Evolutionary conservation across 495 filamentous ascomycete species (phyloP).

Genomic region (Xeromyces bisporus): DNA sequence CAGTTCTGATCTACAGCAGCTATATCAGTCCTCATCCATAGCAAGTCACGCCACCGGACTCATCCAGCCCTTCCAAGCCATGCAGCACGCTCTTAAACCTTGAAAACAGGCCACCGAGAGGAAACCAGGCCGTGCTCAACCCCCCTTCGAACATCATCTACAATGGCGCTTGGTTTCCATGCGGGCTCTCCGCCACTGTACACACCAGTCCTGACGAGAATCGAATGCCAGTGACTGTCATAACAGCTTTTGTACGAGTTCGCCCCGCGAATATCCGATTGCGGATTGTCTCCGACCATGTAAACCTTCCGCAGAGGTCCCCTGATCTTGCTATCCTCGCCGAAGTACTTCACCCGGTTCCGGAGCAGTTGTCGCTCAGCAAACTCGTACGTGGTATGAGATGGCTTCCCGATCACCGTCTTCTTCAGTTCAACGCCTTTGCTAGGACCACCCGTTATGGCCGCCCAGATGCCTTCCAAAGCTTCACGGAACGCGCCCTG

Average conservation of each 20-base stretch:
- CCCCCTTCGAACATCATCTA: slow-evolving; percentile 50
- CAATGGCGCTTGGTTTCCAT: slow-evolving; percentile 39
- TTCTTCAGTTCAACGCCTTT: slow-evolving; percentile 42
- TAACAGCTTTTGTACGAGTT: slow-evolving; percentile 50
- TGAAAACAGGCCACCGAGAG: slow-evolving; percentile 20
- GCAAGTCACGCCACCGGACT: no score
- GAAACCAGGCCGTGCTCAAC: slow-evolving; percentile 45
- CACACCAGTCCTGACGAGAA: slow-evolving; percentile 78
- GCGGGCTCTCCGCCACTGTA: slow-evolving; percentile 41
- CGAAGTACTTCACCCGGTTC: slow-evolving; percentile 36
- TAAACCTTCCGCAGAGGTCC: slow-evolving; percentile 57
- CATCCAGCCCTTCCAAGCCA: no score
- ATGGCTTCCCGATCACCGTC: slow-evolving; percentile 72
- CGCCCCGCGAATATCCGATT: slow-evolving; percentile 79
- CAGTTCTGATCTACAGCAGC: no score
- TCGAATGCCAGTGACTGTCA: slow-evolving; percentile 59
- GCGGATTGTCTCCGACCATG: slow-evolving; percentile 97
- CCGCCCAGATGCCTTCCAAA: slow-evolving; percentile 59
- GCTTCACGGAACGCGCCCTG: slow-evolving; percentile 84
- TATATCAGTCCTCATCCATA: no score
- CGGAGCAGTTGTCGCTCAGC: slow-evolving; percentile 55
- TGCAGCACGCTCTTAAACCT: not conserved
- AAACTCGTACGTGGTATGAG: slow-evolving; percentile 57
- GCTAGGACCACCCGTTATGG: slow-evolving; percentile 44
- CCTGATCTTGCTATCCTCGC: slow-evolving; percentile 14